phyloP scores from a whole-genome alignment of 2,329 filamentous ascomycete genomes.

The Sporothrix humicola region DNA sequence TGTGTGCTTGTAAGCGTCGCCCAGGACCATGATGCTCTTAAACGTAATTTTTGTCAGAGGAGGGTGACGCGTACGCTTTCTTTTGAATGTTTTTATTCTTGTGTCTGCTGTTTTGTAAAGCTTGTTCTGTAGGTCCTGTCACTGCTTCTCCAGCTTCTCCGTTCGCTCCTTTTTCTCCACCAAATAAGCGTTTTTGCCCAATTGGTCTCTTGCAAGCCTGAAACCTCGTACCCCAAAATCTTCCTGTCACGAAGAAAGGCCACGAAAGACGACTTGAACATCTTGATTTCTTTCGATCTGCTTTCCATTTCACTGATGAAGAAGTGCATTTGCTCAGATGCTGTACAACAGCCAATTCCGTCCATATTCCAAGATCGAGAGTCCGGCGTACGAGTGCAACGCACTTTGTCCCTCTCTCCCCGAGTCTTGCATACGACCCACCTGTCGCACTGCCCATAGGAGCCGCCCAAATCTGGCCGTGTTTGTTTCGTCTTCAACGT shows the following conservation, averaged over 20 bases:
- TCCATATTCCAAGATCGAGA: not conserved
- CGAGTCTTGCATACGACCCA: constrained; percentile 19
- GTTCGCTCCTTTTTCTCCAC: constrained; percentile 1
- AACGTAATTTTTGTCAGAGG: not conserved
- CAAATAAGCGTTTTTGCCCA: not conserved
- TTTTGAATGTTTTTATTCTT: not conserved
- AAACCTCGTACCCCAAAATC: not conserved
- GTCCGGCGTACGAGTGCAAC: not conserved
- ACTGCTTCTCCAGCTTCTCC: constrained; percentile 7
- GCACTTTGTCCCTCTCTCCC: not conserved
- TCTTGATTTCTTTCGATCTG: not conserved
- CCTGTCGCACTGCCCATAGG: not conserved
- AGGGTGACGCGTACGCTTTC: constrained; percentile 8
- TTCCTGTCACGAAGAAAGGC: not conserved
- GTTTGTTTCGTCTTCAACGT: constrained; percentile 34
- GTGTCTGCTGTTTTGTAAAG: not conserved
- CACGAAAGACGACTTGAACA: not conserved
- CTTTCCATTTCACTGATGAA: not conserved
- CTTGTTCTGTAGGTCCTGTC: not conserved
- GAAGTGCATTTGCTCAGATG: not conserved
- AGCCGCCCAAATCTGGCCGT: constrained; percentile 23
- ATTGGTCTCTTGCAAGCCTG: constrained; percentile 17
- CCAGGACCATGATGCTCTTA: not conserved
- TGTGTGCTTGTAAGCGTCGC: not conserved
- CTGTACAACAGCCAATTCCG: not conserved